Evolutionary conservation across 371 early-diverging fungal species (phyloP).

Genomic region (Circinella umbellata): DNA sequence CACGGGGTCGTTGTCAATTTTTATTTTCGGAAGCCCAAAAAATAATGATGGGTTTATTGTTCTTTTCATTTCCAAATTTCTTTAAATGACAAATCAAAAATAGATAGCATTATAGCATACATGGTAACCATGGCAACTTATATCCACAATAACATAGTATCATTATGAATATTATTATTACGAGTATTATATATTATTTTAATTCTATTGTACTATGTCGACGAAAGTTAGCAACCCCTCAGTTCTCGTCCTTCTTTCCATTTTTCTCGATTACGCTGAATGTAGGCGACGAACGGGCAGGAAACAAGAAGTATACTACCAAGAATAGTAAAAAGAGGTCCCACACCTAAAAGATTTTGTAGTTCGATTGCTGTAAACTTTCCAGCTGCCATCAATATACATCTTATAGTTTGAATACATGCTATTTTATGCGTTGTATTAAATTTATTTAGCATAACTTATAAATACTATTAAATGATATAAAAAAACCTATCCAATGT

Average conservation of each 20-base stretch:
- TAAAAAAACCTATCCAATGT: background rate
- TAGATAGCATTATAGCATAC: too few relatives aligned
- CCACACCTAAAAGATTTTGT: slow-evolving; percentile 29
- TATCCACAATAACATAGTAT: too few relatives aligned
- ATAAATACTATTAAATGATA: slow-evolving; percentile 27
- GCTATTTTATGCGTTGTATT: slow-evolving; percentile 11
- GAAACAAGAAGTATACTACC: slow-evolving; percentile 17
- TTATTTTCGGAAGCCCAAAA: background rate
- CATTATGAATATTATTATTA: too few relatives aligned
- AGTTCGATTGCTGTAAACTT: slow-evolving; percentile 34
- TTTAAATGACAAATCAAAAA: background rate
- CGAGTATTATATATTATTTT: too few relatives aligned
- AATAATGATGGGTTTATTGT: background rate
- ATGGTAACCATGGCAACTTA: too few relatives aligned
- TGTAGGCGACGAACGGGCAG: background rate
- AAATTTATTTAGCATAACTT: too few relatives aligned
- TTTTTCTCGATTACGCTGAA: background rate
- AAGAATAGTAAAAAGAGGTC: slow-evolving; percentile 36
- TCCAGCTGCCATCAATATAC: slow-evolving; percentile 36
- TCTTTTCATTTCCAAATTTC: background rate
- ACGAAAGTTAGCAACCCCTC: background rate
- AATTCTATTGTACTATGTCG: too few relatives aligned
- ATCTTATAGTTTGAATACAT: slow-evolving; percentile 43
- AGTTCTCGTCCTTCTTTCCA: background rate
- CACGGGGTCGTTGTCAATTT: background rate